Evolutionary conservation across 805 yeast species (phyloP).

Genomic region (Barnettozyma sucrosica): DNA sequence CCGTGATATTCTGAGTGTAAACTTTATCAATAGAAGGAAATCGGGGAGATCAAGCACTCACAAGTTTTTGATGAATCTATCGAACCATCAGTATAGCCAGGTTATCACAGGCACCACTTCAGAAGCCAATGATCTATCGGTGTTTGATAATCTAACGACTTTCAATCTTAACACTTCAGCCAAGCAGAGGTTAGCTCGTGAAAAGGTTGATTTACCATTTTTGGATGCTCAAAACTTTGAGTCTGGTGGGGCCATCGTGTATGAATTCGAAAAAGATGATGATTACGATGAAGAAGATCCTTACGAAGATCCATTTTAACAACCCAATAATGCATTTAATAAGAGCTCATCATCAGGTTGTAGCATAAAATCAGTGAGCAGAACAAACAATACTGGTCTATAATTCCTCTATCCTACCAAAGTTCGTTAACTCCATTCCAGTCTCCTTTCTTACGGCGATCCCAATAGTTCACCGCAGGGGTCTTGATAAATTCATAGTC

Average conservation of each 20-base stretch:
- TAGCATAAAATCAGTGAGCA: too few relatives aligned
- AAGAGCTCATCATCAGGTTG: too few relatives aligned
- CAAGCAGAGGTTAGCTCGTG: slow-evolving; percentile 72
- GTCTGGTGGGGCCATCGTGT: slow-evolving; percentile 90
- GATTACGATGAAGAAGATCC: slow-evolving; percentile 99
- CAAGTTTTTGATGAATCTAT: slow-evolving; percentile 46
- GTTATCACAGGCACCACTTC: slow-evolving; percentile 22
- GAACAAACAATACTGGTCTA: background rate
- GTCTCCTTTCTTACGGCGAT: slow-evolving; percentile 54
- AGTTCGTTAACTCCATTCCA: slow-evolving; percentile 53
- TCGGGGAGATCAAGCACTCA: slow-evolving; percentile 74
- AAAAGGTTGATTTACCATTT: slow-evolving; percentile 86
- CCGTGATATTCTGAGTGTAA: slow-evolving; percentile 35
- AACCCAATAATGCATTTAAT: background rate
- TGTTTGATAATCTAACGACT: slow-evolving; percentile 74
- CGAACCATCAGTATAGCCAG: slow-evolving; percentile 35
- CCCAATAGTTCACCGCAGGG: slow-evolving; percentile 70
- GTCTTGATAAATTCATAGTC: slow-evolving; percentile 46
- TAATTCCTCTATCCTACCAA: slow-evolving; percentile 39
- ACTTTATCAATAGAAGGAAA: slow-evolving; percentile 65
- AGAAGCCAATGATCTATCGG: slow-evolving; percentile 42
- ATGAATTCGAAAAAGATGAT: slow-evolving; percentile 93
- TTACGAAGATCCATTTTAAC: slow-evolving; percentile 86
- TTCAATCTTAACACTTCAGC: slow-evolving; percentile 75
- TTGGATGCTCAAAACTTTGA: slow-evolving; percentile 79